Conservation (phyloP, 345 rosid species). For the Hibiscus tridactylites region DNA sequence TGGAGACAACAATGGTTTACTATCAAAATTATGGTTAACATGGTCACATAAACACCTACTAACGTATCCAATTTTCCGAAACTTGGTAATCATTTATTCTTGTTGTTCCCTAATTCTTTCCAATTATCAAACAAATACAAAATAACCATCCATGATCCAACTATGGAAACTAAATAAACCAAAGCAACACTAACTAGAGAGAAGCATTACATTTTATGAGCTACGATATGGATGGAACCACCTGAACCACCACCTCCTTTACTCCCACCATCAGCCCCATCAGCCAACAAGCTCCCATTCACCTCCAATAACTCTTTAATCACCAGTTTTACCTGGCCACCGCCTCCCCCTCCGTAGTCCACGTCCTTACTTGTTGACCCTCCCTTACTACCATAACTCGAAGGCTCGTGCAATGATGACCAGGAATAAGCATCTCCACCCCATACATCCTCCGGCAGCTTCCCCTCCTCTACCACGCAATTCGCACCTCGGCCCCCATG, state of each 20-base stretch:
- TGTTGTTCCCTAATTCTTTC: neutral
- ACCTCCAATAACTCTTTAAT: slow-evolving; percentile 43
- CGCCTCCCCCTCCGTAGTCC: slow-evolving; percentile 90
- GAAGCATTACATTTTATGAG: slow-evolving; percentile 68
- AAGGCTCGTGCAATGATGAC: slow-evolving; percentile 66
- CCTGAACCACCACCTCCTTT: slow-evolving; percentile 99
- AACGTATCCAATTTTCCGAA: neutral
- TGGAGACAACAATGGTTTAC: neutral
- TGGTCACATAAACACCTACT: neutral
- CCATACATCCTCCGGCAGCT: slow-evolving; percentile 94
- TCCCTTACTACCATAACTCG: slow-evolving; percentile 86
- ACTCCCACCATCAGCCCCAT: slow-evolving; percentile 62
- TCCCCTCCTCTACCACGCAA: slow-evolving; percentile 51
- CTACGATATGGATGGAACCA: slow-evolving; percentile 69
- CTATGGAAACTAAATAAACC: slow-evolving; percentile 13
- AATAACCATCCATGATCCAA: neutral
- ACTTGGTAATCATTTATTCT: neutral
- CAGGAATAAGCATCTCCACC: slow-evolving; percentile 98
- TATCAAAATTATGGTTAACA: neutral
- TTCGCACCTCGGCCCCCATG: slow-evolving; percentile 97
- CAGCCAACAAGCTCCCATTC: slow-evolving; percentile 68
- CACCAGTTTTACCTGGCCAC: slow-evolving; percentile 63
- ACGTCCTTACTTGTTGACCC: slow-evolving; percentile 83
- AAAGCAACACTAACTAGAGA: slow-evolving; percentile 16
- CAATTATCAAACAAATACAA: neutral